Conservation (phyloP, 345 rosid genomes). For the Hibiscus mutabilis region DNA sequence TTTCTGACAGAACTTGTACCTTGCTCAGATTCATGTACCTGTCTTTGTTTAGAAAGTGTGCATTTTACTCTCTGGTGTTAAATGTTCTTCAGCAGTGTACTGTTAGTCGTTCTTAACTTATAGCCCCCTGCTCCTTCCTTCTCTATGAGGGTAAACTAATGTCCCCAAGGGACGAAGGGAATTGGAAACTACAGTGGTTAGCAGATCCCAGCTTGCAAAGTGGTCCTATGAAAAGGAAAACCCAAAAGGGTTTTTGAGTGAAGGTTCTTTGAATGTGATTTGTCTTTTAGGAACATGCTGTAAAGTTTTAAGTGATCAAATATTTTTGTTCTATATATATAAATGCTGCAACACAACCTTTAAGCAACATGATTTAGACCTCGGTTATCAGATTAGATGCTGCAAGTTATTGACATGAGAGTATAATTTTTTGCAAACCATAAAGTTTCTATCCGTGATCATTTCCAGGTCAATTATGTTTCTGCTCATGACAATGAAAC, state of each 20-base stretch:
- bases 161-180: neutral
- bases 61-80: neutral
- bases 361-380: neutral
- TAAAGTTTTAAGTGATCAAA: neutral
- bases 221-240: neutral
- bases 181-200: neutral
- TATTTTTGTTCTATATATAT: neutral
- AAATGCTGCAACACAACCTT: neutral
- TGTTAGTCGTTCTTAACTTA: neutral
- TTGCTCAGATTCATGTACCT: neutral
- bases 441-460: neutral
- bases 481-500: conserved; percentile 99
- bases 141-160: neutral
- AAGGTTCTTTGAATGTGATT: neutral
- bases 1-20: neutral
- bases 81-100: neutral
- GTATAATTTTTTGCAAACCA: neutral
- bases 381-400: neutral
- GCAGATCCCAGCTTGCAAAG: neutral
- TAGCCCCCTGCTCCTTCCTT: neutral
- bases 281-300: neutral
- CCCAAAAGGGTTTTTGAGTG: neutral
- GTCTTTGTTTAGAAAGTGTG: neutral
- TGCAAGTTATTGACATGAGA: neutral
- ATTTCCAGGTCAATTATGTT: conserved; percentile 68